Evolutionary conservation across 225 moss, liverwort and hornwort species (phyloP).

Genomic region (Bryoerythrophyllum caledonicum): DNA sequence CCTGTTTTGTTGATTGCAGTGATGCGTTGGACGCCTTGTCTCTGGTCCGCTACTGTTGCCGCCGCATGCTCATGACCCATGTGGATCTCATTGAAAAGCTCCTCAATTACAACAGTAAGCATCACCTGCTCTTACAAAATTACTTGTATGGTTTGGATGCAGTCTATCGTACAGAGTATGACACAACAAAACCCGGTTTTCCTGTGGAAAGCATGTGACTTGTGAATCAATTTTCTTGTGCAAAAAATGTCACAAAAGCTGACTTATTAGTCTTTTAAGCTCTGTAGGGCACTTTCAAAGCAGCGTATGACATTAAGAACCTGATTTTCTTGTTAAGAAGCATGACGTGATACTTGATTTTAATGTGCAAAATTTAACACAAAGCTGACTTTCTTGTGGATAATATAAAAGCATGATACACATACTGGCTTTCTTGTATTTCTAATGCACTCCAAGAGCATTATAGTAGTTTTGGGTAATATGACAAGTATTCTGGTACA

Average conservation of each 20-base stretch:
- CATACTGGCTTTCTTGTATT: background rate
- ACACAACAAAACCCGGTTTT: background rate
- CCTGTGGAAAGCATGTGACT: background rate
- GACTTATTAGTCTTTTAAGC: background rate
- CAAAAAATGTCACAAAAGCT: too few relatives aligned
- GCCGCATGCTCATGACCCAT: constrained; percentile 98
- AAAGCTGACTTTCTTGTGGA: too few relatives aligned
- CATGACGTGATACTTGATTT: too few relatives aligned
- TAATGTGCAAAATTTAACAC: too few relatives aligned
- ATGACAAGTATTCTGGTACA: background rate
- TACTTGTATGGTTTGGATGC: background rate
- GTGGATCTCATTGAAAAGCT: constrained; percentile 99
- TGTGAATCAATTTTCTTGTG: too few relatives aligned
- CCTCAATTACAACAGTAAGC: constrained; percentile 86
- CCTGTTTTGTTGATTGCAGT: constrained; percentile 28
- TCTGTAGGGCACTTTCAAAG: background rate
- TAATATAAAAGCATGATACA: background rate
- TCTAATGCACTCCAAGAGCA: background rate
- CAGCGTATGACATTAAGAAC: background rate
- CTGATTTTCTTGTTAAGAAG: too few relatives aligned
- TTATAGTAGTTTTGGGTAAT: background rate
- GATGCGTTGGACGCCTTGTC: constrained; percentile 88
- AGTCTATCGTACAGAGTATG: background rate
- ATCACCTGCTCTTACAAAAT: background rate
- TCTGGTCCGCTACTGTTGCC: constrained; percentile 87